Evolutionary conservation across 2,329 filamentous ascomycete species (phyloP), one percentile per base, ranked within the genome.

Genomic region (Diaporthe caulivora): DNA sequence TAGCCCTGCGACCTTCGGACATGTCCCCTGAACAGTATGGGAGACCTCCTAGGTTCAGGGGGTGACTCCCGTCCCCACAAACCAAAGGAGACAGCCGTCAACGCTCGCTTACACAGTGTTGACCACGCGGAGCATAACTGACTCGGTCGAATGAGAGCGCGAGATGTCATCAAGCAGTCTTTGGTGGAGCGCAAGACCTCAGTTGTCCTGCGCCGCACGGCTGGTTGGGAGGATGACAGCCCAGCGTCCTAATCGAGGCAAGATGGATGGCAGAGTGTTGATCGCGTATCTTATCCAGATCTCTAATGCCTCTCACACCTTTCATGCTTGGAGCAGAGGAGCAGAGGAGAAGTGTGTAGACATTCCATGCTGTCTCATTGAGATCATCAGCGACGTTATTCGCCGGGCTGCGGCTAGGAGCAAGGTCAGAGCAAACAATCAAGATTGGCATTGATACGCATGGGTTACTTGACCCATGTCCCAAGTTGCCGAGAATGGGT

Each of bases 361-460:
- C 3, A 13, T 37, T 11, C 17, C 10, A 47, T 47, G 10, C 9
- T 5, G 7, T 13, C 42, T 49, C 26, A 34, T 34, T 31, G 24
- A 65, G 7, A 29, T 21, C 29, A n/a, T 65, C 21, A 4, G 26
- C 13, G 42, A 26, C 60, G 15, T 65, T 51, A 17, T 65, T 51
- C 18, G 44, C n/a, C 31, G n/a, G 44, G 31, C 21, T 49, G 44
- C n/a, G 3, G 31, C 29, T 26, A 15, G 15, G 29, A 51, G 44
- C 21, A 17, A 31, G 29, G 47, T 51, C 44, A 49, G 44, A n/a
- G 62, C 29, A 55, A 34, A n/a, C 51, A 37, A 65, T 65, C 62
- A 65, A 51, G 44, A 65, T 65, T 65, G 62, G 62, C 51, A 21
- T 26, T 65, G 62, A 65, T 65, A 65, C 62, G 62, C 62, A 65